phyloP scores from a whole-genome alignment of 2,329 filamentous ascomycete genomes.

The Paracamarosporium sp. region DNA sequence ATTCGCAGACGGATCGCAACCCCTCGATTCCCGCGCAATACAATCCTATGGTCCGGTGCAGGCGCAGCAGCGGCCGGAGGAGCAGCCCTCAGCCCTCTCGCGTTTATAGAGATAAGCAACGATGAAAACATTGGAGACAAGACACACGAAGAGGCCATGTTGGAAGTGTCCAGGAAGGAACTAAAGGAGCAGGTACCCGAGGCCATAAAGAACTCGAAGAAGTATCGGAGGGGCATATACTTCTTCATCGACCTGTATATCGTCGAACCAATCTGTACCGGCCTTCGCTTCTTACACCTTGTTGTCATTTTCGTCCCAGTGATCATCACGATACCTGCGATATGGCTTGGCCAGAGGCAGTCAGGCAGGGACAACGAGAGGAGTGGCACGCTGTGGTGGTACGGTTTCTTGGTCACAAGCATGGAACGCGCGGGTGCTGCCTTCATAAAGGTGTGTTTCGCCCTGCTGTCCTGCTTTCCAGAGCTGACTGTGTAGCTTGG shows the following conservation, averaged over 20 bases:
- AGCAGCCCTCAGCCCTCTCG: slow-evolving; percentile 59
- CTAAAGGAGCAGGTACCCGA: slow-evolving; percentile 72
- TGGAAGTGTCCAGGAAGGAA: slow-evolving; percentile 80
- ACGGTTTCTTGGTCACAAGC: slow-evolving; percentile 79
- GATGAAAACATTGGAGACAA: slow-evolving; percentile 58
- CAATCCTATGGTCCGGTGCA: slow-evolving; percentile 42
- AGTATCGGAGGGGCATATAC: slow-evolving; percentile 65
- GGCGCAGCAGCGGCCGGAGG: slow-evolving; percentile 32
- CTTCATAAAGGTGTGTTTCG: slow-evolving; percentile 83
- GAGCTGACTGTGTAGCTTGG: slow-evolving; percentile 69
- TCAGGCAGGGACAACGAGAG: slow-evolving; percentile 75
- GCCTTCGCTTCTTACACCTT: slow-evolving; percentile 85
- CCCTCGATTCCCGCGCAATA: slow-evolving; percentile 40
- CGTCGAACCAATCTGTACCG: slow-evolving; percentile 86
- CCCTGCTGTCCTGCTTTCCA: background rate
- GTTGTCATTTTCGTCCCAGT: slow-evolving; percentile 91
- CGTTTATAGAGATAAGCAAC: slow-evolving; percentile 65
- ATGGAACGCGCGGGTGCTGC: slow-evolving; percentile 96
- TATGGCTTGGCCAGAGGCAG: slow-evolving; percentile 77
- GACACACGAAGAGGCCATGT: slow-evolving; percentile 86
- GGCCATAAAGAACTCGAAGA: slow-evolving; percentile 65
- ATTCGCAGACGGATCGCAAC: slow-evolving; percentile 42
- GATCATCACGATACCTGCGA: slow-evolving; percentile 75
- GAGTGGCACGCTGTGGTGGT: slow-evolving; percentile 91
- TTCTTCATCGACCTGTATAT: slow-evolving; percentile 75